phyloP scores from a whole-genome alignment of 2,329 filamentous ascomycete species.

The Rosellinia necatrix region DNA sequence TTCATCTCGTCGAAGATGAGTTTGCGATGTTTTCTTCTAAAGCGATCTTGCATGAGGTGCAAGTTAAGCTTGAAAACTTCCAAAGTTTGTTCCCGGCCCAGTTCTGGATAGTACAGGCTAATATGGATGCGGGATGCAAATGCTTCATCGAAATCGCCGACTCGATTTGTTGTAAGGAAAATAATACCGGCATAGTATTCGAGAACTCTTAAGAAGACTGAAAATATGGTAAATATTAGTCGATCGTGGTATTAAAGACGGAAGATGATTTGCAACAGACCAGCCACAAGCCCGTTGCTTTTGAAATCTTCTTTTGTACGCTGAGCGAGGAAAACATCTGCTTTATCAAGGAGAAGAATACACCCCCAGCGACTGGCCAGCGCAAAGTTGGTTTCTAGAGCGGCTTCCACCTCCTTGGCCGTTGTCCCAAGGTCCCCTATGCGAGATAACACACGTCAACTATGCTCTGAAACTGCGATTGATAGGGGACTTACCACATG shows the following conservation, averaged over 20 bases:
- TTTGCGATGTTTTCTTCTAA: not conserved
- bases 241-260: not conserved
- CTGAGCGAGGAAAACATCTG: too few species aligned
- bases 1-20: not conserved
- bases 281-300: too few species aligned
- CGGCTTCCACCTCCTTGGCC: conserved; percentile 35
- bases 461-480: not conserved
- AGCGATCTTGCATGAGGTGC: not conserved
- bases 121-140: conserved; percentile 12
- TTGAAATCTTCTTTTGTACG: too few species aligned
- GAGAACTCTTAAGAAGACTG: not conserved
- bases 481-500: conserved; percentile 28
- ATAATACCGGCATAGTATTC: not conserved
- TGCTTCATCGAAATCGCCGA: conserved; percentile 16
- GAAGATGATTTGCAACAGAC: not conserved
- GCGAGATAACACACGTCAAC: not conserved
- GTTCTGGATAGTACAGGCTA: conserved; percentile 9
- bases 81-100: not conserved
- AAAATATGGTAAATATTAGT: too few species aligned
- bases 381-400: conserved; percentile 29
- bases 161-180: conserved; percentile 10
- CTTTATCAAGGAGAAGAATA: too few species aligned
- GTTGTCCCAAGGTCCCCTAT: conserved; percentile 42
- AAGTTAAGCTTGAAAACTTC: conserved; percentile 11
- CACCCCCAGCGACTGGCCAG: conserved; percentile 24